Percentiles rank a stretch among this genome's conserved stretches.
Conservation (phyloP, 192 early-diverging fungal species). For the Cladochytrium replicatum region DNA sequence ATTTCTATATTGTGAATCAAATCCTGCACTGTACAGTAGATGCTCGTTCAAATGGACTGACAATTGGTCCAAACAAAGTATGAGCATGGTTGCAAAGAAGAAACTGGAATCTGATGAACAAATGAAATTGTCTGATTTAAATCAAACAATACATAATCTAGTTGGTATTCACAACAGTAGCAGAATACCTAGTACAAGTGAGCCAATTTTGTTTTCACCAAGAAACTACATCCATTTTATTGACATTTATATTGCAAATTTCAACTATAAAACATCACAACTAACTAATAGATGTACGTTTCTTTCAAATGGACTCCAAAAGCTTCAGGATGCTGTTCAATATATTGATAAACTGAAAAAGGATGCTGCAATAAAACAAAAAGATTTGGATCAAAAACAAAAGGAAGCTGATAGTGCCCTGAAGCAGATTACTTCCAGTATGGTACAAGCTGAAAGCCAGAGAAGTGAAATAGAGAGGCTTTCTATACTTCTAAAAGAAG, state of each 20-base stretch:
- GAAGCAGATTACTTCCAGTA: constrained; percentile 56
- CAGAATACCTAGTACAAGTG: constrained; percentile 22
- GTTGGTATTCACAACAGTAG: no score
- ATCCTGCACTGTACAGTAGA: constrained; percentile 43
- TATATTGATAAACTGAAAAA: constrained; percentile 45
- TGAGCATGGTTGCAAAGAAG: constrained; percentile 17
- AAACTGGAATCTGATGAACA: constrained; percentile 6
- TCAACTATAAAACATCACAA: constrained; percentile 15
- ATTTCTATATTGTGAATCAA: constrained; percentile 34
- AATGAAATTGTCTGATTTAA: not conserved
- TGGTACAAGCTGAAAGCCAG: constrained; percentile 46
- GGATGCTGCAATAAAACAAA: constrained; percentile 37
- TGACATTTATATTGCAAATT: constrained; percentile 34
- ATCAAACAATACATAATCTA: no score
- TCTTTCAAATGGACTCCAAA: constrained; percentile 39
- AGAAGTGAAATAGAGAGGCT: constrained; percentile 53
- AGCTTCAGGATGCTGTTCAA: constrained; percentile 40
- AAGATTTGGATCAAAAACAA: constrained; percentile 42
- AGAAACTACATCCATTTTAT: constrained; percentile 32
- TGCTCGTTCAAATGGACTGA: constrained; percentile 47
- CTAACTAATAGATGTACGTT: constrained; percentile 38
- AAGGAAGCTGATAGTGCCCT: constrained; percentile 41
- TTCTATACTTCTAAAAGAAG: constrained; percentile 31
- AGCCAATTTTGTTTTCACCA: constrained; percentile 25
- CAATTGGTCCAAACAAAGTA: constrained; percentile 35